Percentiles rank a stretch among this genome's conserved stretches.
phyloP scores from a whole-genome alignment of 805 yeast genomes.

The Priceomyces fermenticarens region DNA sequence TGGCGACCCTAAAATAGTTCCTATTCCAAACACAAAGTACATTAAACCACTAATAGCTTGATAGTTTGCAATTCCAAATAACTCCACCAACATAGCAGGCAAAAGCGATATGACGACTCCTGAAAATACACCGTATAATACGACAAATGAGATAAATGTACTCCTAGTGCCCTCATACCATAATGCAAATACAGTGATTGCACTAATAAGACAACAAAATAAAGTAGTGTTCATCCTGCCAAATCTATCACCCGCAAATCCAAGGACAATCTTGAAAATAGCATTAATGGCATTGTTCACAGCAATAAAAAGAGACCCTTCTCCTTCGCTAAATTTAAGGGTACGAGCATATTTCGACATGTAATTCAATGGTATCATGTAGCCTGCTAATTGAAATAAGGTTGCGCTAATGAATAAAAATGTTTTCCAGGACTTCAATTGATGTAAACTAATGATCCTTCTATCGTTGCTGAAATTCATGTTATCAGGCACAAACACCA shows the following conservation, averaged over 20 bases:
- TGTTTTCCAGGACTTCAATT: constrained; percentile 15
- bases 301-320: constrained; percentile 34
- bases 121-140: constrained; percentile 30
- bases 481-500: constrained; percentile 12
- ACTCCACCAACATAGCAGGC: constrained; percentile 29
- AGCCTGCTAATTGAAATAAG: constrained; percentile 32
- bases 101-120: constrained; percentile 30
- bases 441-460: constrained; percentile 11
- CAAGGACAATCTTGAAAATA: constrained; percentile 10
- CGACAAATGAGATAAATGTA: constrained; percentile 27
- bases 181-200: constrained; percentile 14
- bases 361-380: constrained; percentile 28
- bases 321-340: constrained; percentile 21
- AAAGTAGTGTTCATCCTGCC: constrained; percentile 18
- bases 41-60: constrained; percentile 30
- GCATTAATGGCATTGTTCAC: constrained; percentile 33
- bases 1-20: constrained; percentile 32
- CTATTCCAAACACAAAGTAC: constrained; percentile 32
- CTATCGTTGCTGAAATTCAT: constrained; percentile 6
- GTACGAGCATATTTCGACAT: constrained; percentile 32
- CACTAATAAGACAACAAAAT: constrained; percentile 14
- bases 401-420: constrained; percentile 17
- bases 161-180: constrained; percentile 17
- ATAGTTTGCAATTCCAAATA: constrained; percentile 30
- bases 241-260: constrained; percentile 13